phyloP scores from a whole-genome alignment of 2,329 filamentous ascomycete species.

The Colletotrichum liriopes region DNA sequence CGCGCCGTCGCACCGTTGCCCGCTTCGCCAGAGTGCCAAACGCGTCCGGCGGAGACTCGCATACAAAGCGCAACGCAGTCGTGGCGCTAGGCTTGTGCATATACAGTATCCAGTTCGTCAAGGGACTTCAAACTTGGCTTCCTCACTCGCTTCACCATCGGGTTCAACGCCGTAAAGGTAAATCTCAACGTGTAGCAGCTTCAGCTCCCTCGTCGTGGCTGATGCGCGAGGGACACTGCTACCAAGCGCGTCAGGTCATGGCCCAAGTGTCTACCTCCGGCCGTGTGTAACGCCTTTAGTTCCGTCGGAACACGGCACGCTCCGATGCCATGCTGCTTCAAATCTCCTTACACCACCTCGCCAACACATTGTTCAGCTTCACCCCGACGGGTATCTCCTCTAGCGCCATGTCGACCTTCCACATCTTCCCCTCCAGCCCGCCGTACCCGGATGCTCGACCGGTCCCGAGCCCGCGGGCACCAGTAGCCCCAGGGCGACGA shows the following conservation, averaged over 20 bases:
- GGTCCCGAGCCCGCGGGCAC: constrained; percentile 75
- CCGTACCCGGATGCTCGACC: constrained; percentile 54
- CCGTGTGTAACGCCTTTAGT: not conserved
- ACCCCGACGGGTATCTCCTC: constrained; percentile 82
- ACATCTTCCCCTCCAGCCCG: constrained; percentile 77
- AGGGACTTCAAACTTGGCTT: not conserved
- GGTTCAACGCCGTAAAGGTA: too few relatives aligned
- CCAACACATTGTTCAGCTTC: constrained; percentile 72
- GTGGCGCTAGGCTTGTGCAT: not conserved
- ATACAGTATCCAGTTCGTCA: not conserved
- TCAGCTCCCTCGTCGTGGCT: not conserved
- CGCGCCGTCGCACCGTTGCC: not conserved
- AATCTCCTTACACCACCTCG: constrained; percentile 85
- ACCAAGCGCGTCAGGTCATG: not conserved
- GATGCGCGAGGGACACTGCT: not conserved
- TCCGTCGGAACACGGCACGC: not conserved
- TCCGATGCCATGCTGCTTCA: constrained; percentile 49
- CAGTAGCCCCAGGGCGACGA: constrained; percentile 78
- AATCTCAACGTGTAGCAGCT: not conserved
- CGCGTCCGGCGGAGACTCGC: not conserved
- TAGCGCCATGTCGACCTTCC: constrained; percentile 81
- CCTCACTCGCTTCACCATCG: not conserved
- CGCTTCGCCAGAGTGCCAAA: not conserved
- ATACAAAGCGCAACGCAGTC: not conserved
- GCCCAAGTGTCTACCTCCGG: not conserved